These are phyloP conservation scores for Tilletia caries DNA, from an alignment of 1,284 basidiomycete species.

Conservation along the genomic window DNA sequence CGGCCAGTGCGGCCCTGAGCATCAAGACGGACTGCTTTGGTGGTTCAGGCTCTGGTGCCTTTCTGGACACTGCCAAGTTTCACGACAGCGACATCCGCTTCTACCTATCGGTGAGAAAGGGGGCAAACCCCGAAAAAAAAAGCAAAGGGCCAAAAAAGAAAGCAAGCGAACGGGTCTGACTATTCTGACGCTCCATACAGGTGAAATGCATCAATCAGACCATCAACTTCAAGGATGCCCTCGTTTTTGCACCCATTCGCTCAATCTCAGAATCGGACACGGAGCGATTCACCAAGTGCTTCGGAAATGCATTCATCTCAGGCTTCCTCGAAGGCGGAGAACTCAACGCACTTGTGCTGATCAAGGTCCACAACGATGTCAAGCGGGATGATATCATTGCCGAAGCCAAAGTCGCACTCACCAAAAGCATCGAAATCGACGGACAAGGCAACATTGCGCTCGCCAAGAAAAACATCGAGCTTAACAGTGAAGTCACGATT, in stretches of 20 bases:
- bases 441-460: conserved; percentile 9
- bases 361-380: conserved; percentile 14
- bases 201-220: conserved; percentile 6
- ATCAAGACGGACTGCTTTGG: conserved; percentile 10
- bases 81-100: conserved; percentile 10
- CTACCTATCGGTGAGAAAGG: no score
- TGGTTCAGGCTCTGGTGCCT: conserved; percentile 1
- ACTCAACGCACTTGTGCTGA: conserved; percentile 14
- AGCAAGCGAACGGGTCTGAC: no score
- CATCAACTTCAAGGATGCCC: conserved; percentile 15
- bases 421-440: background rate
- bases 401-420: conserved; percentile 15
- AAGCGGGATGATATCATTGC: background rate
- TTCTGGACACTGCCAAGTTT: conserved; percentile 14
- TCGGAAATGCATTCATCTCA: conserved; percentile 12
- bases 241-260: conserved; percentile 8
- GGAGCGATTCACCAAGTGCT: background rate
- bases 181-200: no score
- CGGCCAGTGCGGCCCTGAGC: background rate
- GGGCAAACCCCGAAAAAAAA: no score
- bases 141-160: no score
- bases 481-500: conserved; percentile 9
- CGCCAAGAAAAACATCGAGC: conserved; percentile 3
- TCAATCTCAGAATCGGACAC: background rate
- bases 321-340: conserved; percentile 17